Percentiles rank a stretch among this genome's conserved stretches.
Evolutionary conservation across 2,329 filamentous ascomycete species (phyloP).

Genomic region (Claviceps cyperi): DNA sequence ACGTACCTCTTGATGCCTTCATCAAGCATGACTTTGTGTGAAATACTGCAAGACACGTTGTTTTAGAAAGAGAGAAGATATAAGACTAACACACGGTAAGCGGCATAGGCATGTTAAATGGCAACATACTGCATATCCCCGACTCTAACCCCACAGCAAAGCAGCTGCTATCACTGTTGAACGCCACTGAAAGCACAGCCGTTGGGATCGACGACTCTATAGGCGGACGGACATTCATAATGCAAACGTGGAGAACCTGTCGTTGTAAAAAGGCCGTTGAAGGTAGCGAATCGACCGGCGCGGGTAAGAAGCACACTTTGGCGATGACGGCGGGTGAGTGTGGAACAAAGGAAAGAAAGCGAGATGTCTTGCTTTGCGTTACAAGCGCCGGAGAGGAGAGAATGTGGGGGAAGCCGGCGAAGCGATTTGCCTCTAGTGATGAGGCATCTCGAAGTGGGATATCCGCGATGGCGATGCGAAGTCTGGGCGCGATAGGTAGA

Average conservation of each 20-base stretch:
- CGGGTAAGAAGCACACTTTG: no score
- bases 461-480: background rate
- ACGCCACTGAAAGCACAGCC: conserved; percentile 66
- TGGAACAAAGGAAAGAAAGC: background rate
- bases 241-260: conserved; percentile 11
- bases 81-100: background rate
- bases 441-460: conserved; percentile 1
- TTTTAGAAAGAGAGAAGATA: background rate
- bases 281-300: no score
- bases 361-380: background rate
- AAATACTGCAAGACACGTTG: conserved; percentile 39
- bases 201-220: conserved; percentile 66
- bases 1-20: conserved; percentile 36
- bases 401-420: background rate
- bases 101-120: background rate
- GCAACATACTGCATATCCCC: conserved; percentile 62
- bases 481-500: background rate
- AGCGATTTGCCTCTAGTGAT: background rate
- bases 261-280: background rate
- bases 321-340: no score
- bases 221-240: conserved; percentile 79
- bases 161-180: conserved; percentile 72
- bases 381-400: background rate
- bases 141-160: conserved; percentile 79
- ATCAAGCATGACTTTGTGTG: conserved; percentile 58